These are phyloP conservation scores for Amoeboradix gromovi DNA, from an alignment of 371 early-diverging fungal species.

Conservation along the genomic window DNA sequence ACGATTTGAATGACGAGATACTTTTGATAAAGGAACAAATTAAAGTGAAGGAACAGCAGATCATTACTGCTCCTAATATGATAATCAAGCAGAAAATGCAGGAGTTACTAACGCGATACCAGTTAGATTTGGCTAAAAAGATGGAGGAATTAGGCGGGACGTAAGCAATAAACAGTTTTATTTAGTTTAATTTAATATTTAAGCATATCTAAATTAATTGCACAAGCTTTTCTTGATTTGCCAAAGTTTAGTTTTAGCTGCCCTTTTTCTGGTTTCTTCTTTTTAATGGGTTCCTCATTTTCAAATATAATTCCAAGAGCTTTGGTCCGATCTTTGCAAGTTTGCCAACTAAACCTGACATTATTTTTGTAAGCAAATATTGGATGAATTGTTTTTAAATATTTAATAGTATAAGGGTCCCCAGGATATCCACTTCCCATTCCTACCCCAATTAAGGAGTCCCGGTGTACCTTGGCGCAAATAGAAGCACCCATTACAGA, in stretches of 20 bases:
- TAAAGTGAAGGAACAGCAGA: not conserved
- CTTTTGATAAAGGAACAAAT: not conserved
- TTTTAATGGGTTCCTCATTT: not conserved
- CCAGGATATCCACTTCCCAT: constrained; percentile 15
- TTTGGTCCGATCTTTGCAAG: constrained; percentile 1
- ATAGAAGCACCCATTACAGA: constrained; percentile 15
- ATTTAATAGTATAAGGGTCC: constrained; percentile 11
- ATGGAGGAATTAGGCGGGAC: not conserved
- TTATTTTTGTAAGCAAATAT: constrained; percentile 8
- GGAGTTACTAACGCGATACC: not conserved
- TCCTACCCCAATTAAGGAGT: constrained; percentile 5
- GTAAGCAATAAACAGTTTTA: too few species aligned
- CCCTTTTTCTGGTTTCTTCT: not conserved
- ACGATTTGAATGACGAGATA: constrained; percentile 5
- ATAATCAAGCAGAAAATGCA: not conserved
- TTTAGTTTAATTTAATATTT: too few species aligned
- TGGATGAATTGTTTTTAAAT: constrained; percentile 7
- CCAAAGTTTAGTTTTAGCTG: not conserved
- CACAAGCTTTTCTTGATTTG: too few species aligned
- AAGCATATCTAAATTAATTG: too few species aligned
- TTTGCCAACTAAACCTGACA: constrained; percentile 12
- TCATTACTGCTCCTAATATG: not conserved
- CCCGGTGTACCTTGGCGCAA: constrained; percentile 15
- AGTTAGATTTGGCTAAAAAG: not conserved
- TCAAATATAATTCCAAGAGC: not conserved